Percentiles rank a stretch among this genome's conserved stretches.
phyloP scores from a whole-genome alignment of 176 grass and related monocot species.

The Phoenix dactylifera region DNA sequence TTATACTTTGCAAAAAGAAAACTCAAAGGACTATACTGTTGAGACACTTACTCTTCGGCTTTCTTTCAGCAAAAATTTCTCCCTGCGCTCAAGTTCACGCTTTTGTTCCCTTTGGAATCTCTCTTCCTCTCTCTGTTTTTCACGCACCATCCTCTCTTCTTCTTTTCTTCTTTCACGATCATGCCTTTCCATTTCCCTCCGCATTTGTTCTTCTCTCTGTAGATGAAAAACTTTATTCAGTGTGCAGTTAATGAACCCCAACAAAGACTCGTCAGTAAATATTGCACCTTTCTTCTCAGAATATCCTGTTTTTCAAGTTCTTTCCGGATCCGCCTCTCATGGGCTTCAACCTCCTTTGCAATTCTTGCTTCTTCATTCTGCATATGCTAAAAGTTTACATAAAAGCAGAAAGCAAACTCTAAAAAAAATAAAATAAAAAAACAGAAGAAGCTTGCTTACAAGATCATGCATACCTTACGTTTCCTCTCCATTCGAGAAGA shows the following conservation, averaged over 20 bases:
- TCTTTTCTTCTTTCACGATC: slow-evolving; percentile 91
- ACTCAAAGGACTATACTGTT: slow-evolving; percentile 1
- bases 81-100: slow-evolving; percentile 79
- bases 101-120: slow-evolving; percentile 68
- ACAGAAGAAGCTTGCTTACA: not conserved
- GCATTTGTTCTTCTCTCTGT: slow-evolving; percentile 87
- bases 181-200: slow-evolving; percentile 77
- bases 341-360: slow-evolving; percentile 81
- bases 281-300: slow-evolving; percentile 79
- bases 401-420: not conserved
- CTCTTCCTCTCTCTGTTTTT: slow-evolving; percentile 82
- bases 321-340: slow-evolving; percentile 86
- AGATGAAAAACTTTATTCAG: slow-evolving; percentile 15
- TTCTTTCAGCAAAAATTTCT: slow-evolving; percentile 75
- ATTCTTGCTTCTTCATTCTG: slow-evolving; percentile 84
- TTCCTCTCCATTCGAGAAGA: slow-evolving; percentile 62
- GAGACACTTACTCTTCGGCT: slow-evolving; percentile 45
- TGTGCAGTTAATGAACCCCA: not conserved
- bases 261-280: not conserved
- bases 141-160: slow-evolving; percentile 73
- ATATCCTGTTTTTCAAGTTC: slow-evolving; percentile 92
- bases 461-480: slow-evolving; percentile 49
- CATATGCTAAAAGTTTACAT: slow-evolving; percentile 5
- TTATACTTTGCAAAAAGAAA: not conserved
- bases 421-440: no score